Evolutionary conservation across 345 rosid genomes (phyloP).

Genomic region (Erodium maritimum): DNA sequence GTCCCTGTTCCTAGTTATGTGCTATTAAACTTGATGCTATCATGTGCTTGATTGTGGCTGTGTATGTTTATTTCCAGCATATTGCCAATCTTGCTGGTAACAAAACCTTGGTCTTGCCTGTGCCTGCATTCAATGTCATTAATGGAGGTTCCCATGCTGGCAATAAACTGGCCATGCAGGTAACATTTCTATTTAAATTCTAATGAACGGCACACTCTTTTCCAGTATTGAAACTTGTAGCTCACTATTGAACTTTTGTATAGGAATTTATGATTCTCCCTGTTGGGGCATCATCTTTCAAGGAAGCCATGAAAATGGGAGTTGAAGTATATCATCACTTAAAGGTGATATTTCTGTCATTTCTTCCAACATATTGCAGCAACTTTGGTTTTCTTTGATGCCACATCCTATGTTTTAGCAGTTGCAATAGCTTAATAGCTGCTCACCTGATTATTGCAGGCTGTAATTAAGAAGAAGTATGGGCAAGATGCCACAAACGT

Average conservation of each 20-base stretch:
- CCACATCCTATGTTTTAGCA: background rate
- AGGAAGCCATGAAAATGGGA: constrained; percentile 76
- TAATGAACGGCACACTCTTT: constrained; percentile 15
- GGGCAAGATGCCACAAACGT: constrained; percentile 61
- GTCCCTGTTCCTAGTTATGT: background rate
- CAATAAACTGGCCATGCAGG: constrained; percentile 99
- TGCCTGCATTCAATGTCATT: constrained; percentile 97
- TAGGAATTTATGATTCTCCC: constrained; percentile 76
- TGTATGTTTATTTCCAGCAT: constrained; percentile 30
- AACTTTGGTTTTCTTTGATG: background rate
- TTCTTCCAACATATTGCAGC: background rate
- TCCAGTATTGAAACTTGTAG: background rate
- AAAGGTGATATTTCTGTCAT: constrained; percentile 24
- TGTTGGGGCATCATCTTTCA: constrained; percentile 51
- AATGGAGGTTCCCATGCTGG: constrained; percentile 99
- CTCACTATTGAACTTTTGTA: background rate
- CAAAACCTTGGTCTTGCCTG: constrained; percentile 52
- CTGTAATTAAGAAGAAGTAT: constrained; percentile 53
- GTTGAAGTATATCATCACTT: constrained; percentile 58
- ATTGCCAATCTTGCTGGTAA: constrained; percentile 67
- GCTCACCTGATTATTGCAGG: constrained; percentile 13
- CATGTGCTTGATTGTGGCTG: background rate
- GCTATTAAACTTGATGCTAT: background rate
- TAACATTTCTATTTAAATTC: constrained; percentile 25
- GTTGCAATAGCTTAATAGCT: background rate